These are phyloP conservation scores for Ceratobasidium sp. DNA, from an alignment of 1,284 basidiomycete genomes.

Conservation along the genomic window DNA sequence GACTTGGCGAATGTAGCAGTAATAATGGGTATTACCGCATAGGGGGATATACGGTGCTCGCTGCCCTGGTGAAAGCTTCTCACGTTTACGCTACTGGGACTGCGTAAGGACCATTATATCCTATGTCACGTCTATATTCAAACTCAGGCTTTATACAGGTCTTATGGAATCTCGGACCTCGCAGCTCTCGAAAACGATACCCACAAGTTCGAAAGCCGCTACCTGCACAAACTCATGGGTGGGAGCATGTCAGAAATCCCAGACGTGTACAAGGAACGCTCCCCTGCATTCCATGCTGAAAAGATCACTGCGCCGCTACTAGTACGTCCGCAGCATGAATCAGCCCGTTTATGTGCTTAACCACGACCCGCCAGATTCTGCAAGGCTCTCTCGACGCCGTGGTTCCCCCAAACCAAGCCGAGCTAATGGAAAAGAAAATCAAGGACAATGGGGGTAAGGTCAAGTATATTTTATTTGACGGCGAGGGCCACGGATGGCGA, in stretches of 20 bases:
- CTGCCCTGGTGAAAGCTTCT: conserved; percentile 58
- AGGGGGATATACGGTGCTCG: conserved; percentile 71
- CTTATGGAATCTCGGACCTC: conserved; percentile 69
- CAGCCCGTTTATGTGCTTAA: conserved; percentile 15
- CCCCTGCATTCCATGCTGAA: conserved; percentile 64
- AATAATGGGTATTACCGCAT: neutral
- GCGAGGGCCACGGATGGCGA: conserved; percentile 69
- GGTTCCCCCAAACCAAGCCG: conserved; percentile 67
- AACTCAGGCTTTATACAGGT: conserved; percentile 31
- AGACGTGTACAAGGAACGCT: conserved; percentile 62
- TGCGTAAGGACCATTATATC: conserved; percentile 50
- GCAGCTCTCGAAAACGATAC: conserved; percentile 62
- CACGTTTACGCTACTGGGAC: conserved; percentile 63
- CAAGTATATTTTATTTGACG: conserved; percentile 63
- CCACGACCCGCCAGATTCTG: conserved; percentile 57
- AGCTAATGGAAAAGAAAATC: conserved; percentile 60
- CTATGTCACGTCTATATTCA: neutral
- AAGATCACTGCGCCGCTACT: conserved; percentile 65
- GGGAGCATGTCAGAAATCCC: conserved; percentile 62
- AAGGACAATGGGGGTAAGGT: conserved; percentile 59
- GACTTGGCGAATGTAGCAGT: neutral
- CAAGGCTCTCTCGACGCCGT: conserved; percentile 68
- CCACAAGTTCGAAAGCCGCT: conserved; percentile 76
- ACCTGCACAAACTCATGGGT: conserved; percentile 64
- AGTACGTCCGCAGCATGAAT: conserved; percentile 54